A percentile compares a stretch with the other conserved stretches of the same genome.
These are phyloP conservation scores for Colletotrichum eremochloae DNA, from an alignment of 2,329 filamentous ascomycete species.

Conservation along the genomic window DNA sequence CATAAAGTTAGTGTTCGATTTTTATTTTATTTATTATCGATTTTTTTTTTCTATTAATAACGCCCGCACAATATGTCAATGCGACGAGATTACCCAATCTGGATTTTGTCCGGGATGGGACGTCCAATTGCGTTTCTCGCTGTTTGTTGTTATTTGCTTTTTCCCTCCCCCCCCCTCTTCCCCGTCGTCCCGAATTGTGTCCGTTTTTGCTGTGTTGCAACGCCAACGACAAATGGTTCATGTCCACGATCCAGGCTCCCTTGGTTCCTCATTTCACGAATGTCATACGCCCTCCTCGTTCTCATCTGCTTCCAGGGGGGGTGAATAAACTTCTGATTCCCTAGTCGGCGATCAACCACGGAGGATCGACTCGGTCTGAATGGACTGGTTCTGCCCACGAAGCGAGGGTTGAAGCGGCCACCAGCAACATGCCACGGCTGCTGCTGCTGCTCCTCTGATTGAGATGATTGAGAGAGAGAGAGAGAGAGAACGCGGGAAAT, in stretches of 20 bases:
- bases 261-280: neutral
- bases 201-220: conserved; percentile 27
- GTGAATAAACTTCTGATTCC: neutral
- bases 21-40: neutral
- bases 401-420: conserved; percentile 1
- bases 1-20: conserved; percentile 19
- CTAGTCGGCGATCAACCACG: neutral
- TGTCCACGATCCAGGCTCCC: neutral
- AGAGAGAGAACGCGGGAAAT: neutral
- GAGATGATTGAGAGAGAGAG: too few species aligned
- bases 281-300: neutral
- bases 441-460: neutral
- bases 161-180: neutral
- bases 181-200: neutral
- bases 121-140: conserved; percentile 29
- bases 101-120: conserved; percentile 32
- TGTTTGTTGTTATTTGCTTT: conserved; percentile 37
- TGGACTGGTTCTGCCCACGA: neutral
- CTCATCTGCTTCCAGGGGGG: neutral
- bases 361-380: neutral
- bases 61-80: conserved; percentile 25
- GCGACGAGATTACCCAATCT: conserved; percentile 39
- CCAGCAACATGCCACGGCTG: conserved; percentile 17
- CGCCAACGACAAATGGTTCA: conserved; percentile 20
- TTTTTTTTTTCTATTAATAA: conserved; percentile 21